A percentile compares a stretch with the other conserved stretches of the same genome.
These are phyloP conservation scores for Scedosporium apiospermum DNA, from an alignment of 2,329 filamentous ascomycete species.

Conservation along the genomic window DNA sequence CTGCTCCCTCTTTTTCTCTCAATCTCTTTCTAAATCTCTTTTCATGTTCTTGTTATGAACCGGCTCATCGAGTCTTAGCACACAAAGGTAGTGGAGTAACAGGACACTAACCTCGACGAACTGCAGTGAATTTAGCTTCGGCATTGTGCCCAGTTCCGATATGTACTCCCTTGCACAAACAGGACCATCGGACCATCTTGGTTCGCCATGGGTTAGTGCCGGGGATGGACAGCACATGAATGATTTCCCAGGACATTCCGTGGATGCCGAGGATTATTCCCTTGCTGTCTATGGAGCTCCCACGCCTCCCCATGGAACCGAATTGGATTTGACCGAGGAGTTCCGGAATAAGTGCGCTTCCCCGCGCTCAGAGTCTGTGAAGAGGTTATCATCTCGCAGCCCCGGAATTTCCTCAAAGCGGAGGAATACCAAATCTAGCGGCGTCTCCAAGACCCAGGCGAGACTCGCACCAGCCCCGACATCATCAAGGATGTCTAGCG, in stretches of 20 bases:
- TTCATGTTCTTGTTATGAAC: neutral
- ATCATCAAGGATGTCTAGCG: constrained; percentile 38
- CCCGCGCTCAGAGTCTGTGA: constrained; percentile 9
- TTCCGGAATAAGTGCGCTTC: constrained; percentile 37
- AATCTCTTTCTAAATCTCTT: constrained; percentile 19
- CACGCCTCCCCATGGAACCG: constrained; percentile 18
- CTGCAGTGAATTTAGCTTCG: constrained; percentile 46
- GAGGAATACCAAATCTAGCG: constrained; percentile 1
- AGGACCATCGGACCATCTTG: constrained; percentile 49
- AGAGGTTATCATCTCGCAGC: constrained; percentile 5
- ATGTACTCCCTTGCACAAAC: constrained; percentile 51
- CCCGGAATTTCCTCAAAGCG: constrained; percentile 2
- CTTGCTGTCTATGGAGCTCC: constrained; percentile 7
- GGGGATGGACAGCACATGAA: constrained; percentile 50
- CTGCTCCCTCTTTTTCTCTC: constrained; percentile 20
- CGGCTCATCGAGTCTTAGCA: constrained; percentile 6
- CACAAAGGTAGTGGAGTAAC: constrained; percentile 33
- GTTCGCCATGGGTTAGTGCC: constrained; percentile 46
- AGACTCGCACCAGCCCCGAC: constrained; percentile 19
- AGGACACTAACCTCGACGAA: constrained; percentile 41
- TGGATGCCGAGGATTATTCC: constrained; percentile 6
- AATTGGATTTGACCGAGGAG: constrained; percentile 36
- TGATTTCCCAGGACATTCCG: constrained; percentile 40
- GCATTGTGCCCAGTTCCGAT: constrained; percentile 39
- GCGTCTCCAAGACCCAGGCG: constrained; percentile 1